Evolutionary conservation across 2,329 filamentous ascomycete species (phyloP), one percentile per base, ranked within the genome.

Genomic region (Ceratocystis colombiana): DNA sequence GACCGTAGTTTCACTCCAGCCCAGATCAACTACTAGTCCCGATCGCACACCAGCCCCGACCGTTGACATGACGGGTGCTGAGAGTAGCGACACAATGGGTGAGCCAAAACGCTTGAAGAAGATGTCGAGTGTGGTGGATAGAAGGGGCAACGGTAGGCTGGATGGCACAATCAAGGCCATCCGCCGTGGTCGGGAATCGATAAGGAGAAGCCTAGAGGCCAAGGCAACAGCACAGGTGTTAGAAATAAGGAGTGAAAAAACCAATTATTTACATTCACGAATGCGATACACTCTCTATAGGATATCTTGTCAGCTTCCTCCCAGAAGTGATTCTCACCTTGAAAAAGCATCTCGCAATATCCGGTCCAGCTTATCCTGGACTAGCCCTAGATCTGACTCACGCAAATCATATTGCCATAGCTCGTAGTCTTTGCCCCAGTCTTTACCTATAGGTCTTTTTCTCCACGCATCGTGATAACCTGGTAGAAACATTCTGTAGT

Each of bases 1-100:
- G 25, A 95, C 84, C 0, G 87, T 82, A 0, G 92, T 96, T 75
- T 97, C 94, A 53, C 86, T 82, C 94, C 94, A 99, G 55, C 93
- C 94, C 68, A 99, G 81, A 72, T 99, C 91, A 46, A 99, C 80
- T 0, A 97, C 84, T 53, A 99, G 75, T 0, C 88, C 90, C n/a
- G 89, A 90, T 15, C 94, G 85, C 50, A 96, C 78, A 0, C 94
- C 94, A 5, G 92, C 91, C 6, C 88, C 88, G 2, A 92, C 83
- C 5, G 88, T 80, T 1, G 85, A 80, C 75, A 94, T 87, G 22
- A 90, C 82, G 0, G 93, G 84, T 0, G 84, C 83, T 0, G 91
- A 90, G 72, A 96, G 78, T 53, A 99, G 80, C 1, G 90, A 92
- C 69, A 97, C 82, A 25, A 84, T 87, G 0, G 92, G 89, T 17